phyloP scores from a whole-genome alignment of 352 stramenopile genomes.

The Globisporangium abappressorium region DNA sequence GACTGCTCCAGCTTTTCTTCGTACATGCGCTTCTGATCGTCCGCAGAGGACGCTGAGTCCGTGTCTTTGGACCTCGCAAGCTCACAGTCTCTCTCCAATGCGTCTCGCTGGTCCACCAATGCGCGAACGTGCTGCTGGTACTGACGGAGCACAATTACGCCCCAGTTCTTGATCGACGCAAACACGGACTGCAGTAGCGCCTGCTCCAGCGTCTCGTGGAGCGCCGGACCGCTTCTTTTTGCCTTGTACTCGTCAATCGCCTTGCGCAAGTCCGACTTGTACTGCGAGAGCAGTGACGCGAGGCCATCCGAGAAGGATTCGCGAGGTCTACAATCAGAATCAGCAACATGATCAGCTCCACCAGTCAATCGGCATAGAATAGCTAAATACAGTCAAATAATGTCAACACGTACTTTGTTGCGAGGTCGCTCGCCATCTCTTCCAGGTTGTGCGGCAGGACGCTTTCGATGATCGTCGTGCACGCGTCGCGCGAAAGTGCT shows the following conservation, averaged over 20 bases:
- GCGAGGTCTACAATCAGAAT: conserved; percentile 20
- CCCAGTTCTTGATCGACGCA: conserved; percentile 45
- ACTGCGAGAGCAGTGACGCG: conserved; percentile 44
- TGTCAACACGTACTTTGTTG: conserved; percentile 13
- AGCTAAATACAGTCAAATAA: background rate
- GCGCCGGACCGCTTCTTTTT: conserved; percentile 22
- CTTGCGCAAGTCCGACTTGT: conserved; percentile 49
- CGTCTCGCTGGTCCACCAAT: conserved; percentile 25
- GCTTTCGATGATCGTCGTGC: conserved; percentile 17
- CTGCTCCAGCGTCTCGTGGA: conserved; percentile 30
- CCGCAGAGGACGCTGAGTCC: conserved; percentile 24
- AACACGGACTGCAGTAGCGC: conserved; percentile 36
- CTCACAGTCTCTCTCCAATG: conserved; percentile 28
- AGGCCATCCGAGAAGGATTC: conserved; percentile 55
- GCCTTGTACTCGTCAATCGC: conserved; percentile 42
- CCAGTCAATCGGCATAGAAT: background rate
- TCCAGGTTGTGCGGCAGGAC: conserved; percentile 42
- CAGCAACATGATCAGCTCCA: background rate
- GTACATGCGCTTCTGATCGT: conserved; percentile 45
- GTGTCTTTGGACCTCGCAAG: conserved; percentile 25
- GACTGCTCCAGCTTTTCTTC: conserved; percentile 41
- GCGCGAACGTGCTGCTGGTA: conserved; percentile 42
- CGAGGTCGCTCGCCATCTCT: conserved; percentile 32
- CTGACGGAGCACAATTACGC: conserved; percentile 39
- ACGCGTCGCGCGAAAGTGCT: conserved; percentile 12